Percentiles rank a stretch among this genome's conserved stretches.
phyloP scores from a whole-genome alignment of 495 filamentous ascomycete species.

The Durotheca rogersii region DNA sequence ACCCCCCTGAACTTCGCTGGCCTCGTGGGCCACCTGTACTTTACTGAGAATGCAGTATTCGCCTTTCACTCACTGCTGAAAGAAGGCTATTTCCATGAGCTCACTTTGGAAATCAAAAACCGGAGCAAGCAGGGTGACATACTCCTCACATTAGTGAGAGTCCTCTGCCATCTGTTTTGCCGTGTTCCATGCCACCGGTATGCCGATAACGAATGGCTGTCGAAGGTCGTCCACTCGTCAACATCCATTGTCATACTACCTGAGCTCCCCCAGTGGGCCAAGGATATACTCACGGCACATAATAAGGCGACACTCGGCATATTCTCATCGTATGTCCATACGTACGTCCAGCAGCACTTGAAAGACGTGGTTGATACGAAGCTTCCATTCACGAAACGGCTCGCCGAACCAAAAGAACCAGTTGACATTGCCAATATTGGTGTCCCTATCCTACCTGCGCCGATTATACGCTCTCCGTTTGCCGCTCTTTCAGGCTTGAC shows the following conservation, averaged over 20 bases:
- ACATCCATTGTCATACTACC: conserved; percentile 64
- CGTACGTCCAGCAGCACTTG: conserved; percentile 65
- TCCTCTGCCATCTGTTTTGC: conserved; percentile 66
- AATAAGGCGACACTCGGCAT: conserved; percentile 62
- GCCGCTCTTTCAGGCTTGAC: conserved; percentile 66
- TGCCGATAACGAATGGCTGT: conserved; percentile 24
- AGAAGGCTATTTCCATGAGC: conserved; percentile 63
- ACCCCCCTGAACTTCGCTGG: conserved; percentile 69
- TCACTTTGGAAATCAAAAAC: conserved; percentile 55
- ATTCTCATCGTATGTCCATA: conserved; percentile 67
- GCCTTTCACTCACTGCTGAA: conserved; percentile 72
- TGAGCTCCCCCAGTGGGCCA: conserved; percentile 58
- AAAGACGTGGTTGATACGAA: conserved; percentile 44
- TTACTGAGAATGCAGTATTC: conserved; percentile 69
- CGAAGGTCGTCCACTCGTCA: conserved; percentile 49
- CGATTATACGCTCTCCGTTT: conserved; percentile 61
- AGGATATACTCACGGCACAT: conserved; percentile 55
- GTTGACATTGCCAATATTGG: not conserved
- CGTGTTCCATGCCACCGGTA: conserved; percentile 22
- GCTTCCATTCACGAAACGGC: conserved; percentile 58
- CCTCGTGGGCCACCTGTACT: conserved; percentile 67
- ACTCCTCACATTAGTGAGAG: conserved; percentile 57
- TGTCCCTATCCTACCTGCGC: conserved; percentile 5
- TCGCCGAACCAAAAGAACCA: conserved; percentile 8
- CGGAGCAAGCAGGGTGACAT: conserved; percentile 33